Evolutionary conservation across 2,329 filamentous ascomycete species (phyloP).

Genomic region (Gaeumannomyces tritici): DNA sequence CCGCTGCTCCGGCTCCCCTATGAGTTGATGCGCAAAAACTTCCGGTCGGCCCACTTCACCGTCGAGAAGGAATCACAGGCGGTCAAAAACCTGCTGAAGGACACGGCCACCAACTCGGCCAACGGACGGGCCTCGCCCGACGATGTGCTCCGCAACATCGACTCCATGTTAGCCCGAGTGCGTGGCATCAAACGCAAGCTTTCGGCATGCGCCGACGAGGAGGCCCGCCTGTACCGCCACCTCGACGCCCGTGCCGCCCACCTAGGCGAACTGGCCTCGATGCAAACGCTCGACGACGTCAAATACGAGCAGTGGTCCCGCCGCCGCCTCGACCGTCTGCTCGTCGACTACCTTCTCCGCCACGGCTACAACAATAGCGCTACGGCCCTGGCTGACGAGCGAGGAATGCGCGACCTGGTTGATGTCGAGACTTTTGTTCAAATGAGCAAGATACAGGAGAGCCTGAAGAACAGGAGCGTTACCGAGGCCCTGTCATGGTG

Average conservation of each 20-base stretch:
- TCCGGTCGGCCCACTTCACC: slow-evolving; percentile 72
- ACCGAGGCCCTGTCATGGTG: slow-evolving; percentile 83
- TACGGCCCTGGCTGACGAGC: slow-evolving; percentile 61
- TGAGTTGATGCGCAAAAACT: slow-evolving; percentile 88
- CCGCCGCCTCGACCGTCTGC: slow-evolving; percentile 66
- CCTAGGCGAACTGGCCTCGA: slow-evolving; percentile 68
- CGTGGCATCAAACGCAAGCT: slow-evolving; percentile 85
- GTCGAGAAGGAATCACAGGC: slow-evolving; percentile 62
- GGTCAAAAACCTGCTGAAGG: slow-evolving; percentile 51
- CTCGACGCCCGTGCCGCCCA: slow-evolving; percentile 70
- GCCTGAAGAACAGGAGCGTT: slow-evolving; percentile 60
- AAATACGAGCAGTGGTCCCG: slow-evolving; percentile 90
- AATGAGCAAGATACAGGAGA: slow-evolving; percentile 69
- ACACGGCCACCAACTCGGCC: slow-evolving; percentile 57
- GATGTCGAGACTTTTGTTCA: slow-evolving; percentile 82
- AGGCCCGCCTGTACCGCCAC: slow-evolving; percentile 65
- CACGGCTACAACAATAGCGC: slow-evolving; percentile 76
- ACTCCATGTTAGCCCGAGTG: slow-evolving; percentile 78
- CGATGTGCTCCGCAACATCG: slow-evolving; percentile 70
- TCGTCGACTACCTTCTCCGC: slow-evolving; percentile 88
- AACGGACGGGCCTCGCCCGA: slow-evolving; percentile 52
- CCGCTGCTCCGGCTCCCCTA: slow-evolving; percentile 85
- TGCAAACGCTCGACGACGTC: slow-evolving; percentile 77
- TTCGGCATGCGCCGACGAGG: slow-evolving; percentile 65
- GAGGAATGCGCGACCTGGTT: slow-evolving; percentile 69